Conservation (phyloP, 768 basidiomycete species). For the Phlebiopsis gigantea region DNA sequence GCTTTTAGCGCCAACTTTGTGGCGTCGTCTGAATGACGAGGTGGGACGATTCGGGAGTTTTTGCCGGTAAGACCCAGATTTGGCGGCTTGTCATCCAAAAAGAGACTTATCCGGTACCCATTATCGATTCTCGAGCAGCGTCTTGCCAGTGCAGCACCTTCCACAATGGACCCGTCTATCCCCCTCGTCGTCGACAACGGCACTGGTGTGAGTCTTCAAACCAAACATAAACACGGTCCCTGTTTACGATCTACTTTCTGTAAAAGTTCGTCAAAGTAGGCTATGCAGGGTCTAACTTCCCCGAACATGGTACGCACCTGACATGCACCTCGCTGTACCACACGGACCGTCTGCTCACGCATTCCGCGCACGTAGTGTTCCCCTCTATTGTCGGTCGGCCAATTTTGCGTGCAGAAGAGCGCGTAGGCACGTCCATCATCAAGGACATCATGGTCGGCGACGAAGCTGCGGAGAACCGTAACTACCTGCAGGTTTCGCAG, state of each 20-base stretch:
- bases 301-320: slow-evolving; percentile 32
- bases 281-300: slow-evolving; percentile 62
- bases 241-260: too few relatives aligned
- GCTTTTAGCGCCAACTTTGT: slow-evolving; percentile 3
- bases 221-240: too few relatives aligned
- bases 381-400: slow-evolving; percentile 96
- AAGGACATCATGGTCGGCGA: slow-evolving; percentile 99
- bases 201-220: slow-evolving; percentile 43
- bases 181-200: slow-evolving; percentile 60
- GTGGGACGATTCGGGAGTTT: background rate
- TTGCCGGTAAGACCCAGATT: background rate
- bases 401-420: slow-evolving; percentile 95
- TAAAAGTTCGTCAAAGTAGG: slow-evolving; percentile 63
- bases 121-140: slow-evolving; percentile 16
- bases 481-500: slow-evolving; percentile 94
- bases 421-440: slow-evolving; percentile 76
- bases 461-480: slow-evolving; percentile 90
- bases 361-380: slow-evolving; percentile 57
- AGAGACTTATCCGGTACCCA: background rate
- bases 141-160: slow-evolving; percentile 11
- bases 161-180: slow-evolving; percentile 30
- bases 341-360: background rate
- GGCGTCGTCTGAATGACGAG: background rate
- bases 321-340: background rate
- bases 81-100: background rate